Evolutionary conservation across 805 yeast genomes (phyloP).

Genomic region (Komagataella phaffii): DNA sequence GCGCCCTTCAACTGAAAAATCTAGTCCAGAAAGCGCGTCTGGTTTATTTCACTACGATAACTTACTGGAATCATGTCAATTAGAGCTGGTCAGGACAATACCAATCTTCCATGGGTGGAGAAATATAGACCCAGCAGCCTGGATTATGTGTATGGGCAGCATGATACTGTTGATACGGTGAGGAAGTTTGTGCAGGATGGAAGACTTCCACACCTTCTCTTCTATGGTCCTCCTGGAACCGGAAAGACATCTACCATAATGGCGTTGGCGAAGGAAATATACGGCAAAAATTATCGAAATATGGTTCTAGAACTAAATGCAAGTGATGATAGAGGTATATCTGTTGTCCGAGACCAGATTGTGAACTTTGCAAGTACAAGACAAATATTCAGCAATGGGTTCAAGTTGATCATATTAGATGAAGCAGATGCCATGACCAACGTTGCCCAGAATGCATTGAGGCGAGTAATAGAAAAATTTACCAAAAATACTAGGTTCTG

Average conservation of each 20-base stretch:
- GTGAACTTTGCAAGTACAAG: conserved; percentile 92
- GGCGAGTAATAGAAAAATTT: conserved; percentile 82
- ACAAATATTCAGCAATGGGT: conserved; percentile 80
- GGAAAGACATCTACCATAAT: conserved; percentile 85
- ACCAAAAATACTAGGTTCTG: conserved; percentile 93
- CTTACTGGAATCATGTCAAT: background rate
- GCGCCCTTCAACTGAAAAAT: background rate
- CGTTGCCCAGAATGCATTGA: conserved; percentile 72
- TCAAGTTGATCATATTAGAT: conserved; percentile 83
- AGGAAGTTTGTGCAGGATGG: conserved; percentile 75
- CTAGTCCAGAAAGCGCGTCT: background rate
- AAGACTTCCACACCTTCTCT: conserved; percentile 78
- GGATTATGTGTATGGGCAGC: conserved; percentile 87
- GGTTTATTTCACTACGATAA: background rate
- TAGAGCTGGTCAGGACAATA: background rate
- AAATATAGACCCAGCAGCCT: conserved; percentile 81
- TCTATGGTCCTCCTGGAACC: conserved; percentile 94
- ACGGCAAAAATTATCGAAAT: conserved; percentile 67
- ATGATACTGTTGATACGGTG: conserved; percentile 73
- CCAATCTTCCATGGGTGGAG: conserved; percentile 50
- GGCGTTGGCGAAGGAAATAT: conserved; percentile 78
- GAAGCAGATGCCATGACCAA: conserved; percentile 95
- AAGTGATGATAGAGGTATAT: conserved; percentile 94
- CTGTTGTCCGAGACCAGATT: conserved; percentile 94
- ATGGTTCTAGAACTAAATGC: conserved; percentile 95